Evolutionary conservation across 1,139 yeast genomes (phyloP).

Genomic region (Candida sojae): DNA sequence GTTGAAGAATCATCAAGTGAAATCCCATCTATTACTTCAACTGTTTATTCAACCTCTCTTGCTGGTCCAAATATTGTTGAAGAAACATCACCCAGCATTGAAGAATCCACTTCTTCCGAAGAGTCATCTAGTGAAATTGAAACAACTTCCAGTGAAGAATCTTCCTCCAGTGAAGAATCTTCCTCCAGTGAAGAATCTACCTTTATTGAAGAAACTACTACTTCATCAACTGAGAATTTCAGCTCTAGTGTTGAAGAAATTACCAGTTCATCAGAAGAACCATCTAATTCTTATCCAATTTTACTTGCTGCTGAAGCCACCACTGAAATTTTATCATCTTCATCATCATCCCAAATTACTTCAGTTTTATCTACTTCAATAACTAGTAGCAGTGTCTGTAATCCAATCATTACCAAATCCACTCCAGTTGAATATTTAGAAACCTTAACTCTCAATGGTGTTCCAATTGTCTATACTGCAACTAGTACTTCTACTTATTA

Average conservation of each 20-base stretch:
- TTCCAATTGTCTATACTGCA: background rate
- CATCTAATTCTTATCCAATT: background rate
- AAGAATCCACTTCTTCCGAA: background rate
- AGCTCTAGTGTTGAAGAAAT: background rate
- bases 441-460: conserved; percentile 1
- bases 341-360: conserved; percentile 3
- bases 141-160: background rate
- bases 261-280: background rate
- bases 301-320: conserved; percentile 2
- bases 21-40: background rate
- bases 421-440: background rate
- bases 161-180: background rate
- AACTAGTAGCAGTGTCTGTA: background rate
- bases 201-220: background rate
- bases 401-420: background rate
- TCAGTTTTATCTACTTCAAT: conserved; percentile 2
- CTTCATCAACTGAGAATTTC: no score
- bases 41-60: background rate
- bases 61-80: background rate
- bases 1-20: background rate
- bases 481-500: background rate
- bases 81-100: background rate
- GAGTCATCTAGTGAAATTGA: background rate
- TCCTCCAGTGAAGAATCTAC: background rate
- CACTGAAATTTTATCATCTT: background rate